Evolutionary conservation across 305 asterid species (phyloP).

Genomic region (Plantago coronopus): DNA sequence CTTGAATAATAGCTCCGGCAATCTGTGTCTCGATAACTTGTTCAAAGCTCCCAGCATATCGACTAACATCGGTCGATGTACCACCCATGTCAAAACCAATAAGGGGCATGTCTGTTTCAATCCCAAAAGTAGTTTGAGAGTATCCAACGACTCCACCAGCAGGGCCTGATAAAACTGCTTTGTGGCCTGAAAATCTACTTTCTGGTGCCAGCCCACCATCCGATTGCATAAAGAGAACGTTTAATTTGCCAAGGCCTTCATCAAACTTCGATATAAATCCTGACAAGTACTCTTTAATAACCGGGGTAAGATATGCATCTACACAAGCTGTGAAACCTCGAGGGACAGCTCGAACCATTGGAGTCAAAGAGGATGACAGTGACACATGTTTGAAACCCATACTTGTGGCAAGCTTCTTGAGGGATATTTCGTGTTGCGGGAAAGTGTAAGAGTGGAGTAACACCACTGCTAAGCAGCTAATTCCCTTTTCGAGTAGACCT

Average conservation of each 20-base stretch:
- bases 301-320: slow-evolving; percentile 94
- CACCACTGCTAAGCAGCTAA: slow-evolving; percentile 79
- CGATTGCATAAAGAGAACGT: slow-evolving; percentile 92
- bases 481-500: slow-evolving; percentile 59
- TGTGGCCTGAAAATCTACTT: slow-evolving; percentile 91
- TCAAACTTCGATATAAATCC: slow-evolving; percentile 95
- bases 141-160: slow-evolving; percentile 99
- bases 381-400: slow-evolving; percentile 94
- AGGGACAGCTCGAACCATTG: slow-evolving; percentile 98
- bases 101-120: slow-evolving; percentile 86
- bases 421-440: slow-evolving; percentile 64
- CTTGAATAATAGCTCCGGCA: slow-evolving; percentile 90
- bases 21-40: slow-evolving; percentile 92
- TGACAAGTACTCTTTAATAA: slow-evolving; percentile 77
- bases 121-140: slow-evolving; percentile 80
- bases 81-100: slow-evolving; percentile 99
- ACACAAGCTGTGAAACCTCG: slow-evolving; percentile 97
- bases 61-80: slow-evolving; percentile 94
- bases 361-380: slow-evolving; percentile 84
- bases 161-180: slow-evolving; percentile 95
- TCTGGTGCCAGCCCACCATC: slow-evolving; percentile 99
- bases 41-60: slow-evolving; percentile 90
- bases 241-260: slow-evolving; percentile 58
- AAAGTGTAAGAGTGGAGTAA: slow-evolving; percentile 93
- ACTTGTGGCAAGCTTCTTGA: slow-evolving; percentile 63